phyloP scores from a whole-genome alignment of 345 rosid genomes.

The Mercurialis annua region DNA sequence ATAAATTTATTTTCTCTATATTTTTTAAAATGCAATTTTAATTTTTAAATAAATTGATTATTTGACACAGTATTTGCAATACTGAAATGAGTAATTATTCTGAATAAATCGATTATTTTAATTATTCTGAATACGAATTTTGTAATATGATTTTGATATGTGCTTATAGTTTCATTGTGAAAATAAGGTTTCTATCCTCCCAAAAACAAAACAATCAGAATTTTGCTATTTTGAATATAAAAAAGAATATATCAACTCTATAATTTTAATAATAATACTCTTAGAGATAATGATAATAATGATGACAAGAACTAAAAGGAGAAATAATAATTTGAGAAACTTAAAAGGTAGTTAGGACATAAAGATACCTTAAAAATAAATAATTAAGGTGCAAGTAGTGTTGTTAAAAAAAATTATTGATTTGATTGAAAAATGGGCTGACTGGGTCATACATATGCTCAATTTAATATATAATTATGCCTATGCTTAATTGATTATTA shows the following conservation, averaged over 20 bases:
- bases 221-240: no score
- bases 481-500: background rate
- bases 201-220: background rate
- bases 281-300: background rate
- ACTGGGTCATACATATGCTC: slow-evolving; percentile 11
- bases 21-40: no score
- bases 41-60: no score
- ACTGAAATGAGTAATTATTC: no score
- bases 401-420: slow-evolving; percentile 9
- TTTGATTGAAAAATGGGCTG: slow-evolving; percentile 25
- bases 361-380: background rate
- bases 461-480: slow-evolving; percentile 9
- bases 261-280: background rate
- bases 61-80: no score
- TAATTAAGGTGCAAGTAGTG: slow-evolving; percentile 15
- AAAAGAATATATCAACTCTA: background rate
- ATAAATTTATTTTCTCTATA: no score
- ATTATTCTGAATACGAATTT: no score
- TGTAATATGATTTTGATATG: no score
- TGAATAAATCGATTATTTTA: no score
- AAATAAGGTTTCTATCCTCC: background rate
- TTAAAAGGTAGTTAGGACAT: slow-evolving; percentile 8
- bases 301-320: background rate
- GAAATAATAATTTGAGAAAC: slow-evolving; percentile 1
- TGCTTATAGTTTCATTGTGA: background rate